phyloP scores from a whole-genome alignment of 2,329 filamentous ascomycete genomes.

The Trichophyton simii region DNA sequence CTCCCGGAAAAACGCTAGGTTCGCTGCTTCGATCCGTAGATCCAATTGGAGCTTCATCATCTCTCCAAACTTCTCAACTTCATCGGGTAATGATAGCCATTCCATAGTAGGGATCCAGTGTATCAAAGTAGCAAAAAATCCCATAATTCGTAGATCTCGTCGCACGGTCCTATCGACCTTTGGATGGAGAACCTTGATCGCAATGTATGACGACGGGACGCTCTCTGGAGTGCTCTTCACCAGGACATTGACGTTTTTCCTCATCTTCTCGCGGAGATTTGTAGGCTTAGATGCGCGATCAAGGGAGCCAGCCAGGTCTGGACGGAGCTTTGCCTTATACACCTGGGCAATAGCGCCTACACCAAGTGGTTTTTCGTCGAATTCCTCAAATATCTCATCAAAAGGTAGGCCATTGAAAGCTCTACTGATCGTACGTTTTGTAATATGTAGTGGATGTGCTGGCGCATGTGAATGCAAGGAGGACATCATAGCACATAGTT shows the following conservation, averaged over 20 bases:
- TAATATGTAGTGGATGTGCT: conserved; percentile 70
- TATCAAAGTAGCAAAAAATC: conserved; percentile 70
- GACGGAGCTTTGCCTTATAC: conserved; percentile 85
- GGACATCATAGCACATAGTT: conserved; percentile 89
- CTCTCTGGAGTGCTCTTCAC: conserved; percentile 75
- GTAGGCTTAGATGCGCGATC: conserved; percentile 41
- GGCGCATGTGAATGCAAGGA: conserved; percentile 89
- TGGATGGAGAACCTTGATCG: conserved; percentile 90
- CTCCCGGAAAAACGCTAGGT: conserved; percentile 71
- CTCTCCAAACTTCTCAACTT: conserved; percentile 84
- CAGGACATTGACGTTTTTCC: conserved; percentile 70
- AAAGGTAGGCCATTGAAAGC: conserved; percentile 73
- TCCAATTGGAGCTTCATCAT: conserved; percentile 99
- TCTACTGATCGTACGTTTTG: conserved; percentile 63
- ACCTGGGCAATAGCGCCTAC: conserved; percentile 96
- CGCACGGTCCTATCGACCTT: conserved; percentile 78
- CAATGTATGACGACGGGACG: conserved; percentile 83
- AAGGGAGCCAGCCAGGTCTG: conserved; percentile 54
- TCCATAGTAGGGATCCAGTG: conserved; percentile 88
- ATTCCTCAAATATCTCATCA: conserved; percentile 91
- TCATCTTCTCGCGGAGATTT: conserved; percentile 56
- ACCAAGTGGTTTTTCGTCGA: conserved; percentile 75
- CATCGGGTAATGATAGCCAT: conserved; percentile 91
- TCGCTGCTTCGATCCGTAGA: conserved; percentile 84
- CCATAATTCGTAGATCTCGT: conserved; percentile 90